These are phyloP conservation scores for Penicillium paxilli DNA, from an alignment of 495 filamentous ascomycete species.

Conservation along the genomic window DNA sequence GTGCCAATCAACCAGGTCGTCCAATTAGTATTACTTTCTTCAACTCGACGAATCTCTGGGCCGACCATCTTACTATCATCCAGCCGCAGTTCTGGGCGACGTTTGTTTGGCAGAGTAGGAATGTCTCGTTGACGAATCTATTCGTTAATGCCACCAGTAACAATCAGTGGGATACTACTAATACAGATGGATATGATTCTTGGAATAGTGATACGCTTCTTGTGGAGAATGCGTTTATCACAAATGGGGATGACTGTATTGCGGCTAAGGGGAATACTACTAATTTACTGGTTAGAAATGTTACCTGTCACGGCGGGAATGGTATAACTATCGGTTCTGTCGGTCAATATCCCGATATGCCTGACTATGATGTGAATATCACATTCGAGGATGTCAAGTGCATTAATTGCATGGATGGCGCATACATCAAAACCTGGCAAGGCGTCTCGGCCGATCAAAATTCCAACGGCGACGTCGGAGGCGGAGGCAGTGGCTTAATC, in stretches of 20 bases:
- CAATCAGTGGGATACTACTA: conserved; percentile 30
- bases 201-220: conserved; percentile 33
- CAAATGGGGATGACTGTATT: conserved; percentile 39
- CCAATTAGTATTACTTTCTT: conserved; percentile 43
- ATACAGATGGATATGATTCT: conserved; percentile 43
- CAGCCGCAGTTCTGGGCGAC: conserved; percentile 50
- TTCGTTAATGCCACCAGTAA: conserved; percentile 42
- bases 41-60: conserved; percentile 34
- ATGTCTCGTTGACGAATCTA: conserved; percentile 40
- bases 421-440: conserved; percentile 57
- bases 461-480: conserved; percentile 32
- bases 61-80: conserved; percentile 32
- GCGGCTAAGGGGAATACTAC: conserved; percentile 41
- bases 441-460: conserved; percentile 24
- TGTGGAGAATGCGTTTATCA: conserved; percentile 31
- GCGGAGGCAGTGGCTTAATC: conserved; percentile 37
- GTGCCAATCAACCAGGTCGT: conserved; percentile 43
- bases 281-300: conserved; percentile 35
- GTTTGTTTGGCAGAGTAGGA: conserved; percentile 35
- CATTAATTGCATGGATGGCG: conserved; percentile 49
- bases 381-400: conserved; percentile 26
- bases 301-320: conserved; percentile 27
- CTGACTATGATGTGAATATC: conserved; percentile 31
- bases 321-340: conserved; percentile 45
- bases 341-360: conserved; percentile 37